phyloP scores from a whole-genome alignment of 2,329 filamentous ascomycete species.

The Cladosporium cucumerinum region DNA sequence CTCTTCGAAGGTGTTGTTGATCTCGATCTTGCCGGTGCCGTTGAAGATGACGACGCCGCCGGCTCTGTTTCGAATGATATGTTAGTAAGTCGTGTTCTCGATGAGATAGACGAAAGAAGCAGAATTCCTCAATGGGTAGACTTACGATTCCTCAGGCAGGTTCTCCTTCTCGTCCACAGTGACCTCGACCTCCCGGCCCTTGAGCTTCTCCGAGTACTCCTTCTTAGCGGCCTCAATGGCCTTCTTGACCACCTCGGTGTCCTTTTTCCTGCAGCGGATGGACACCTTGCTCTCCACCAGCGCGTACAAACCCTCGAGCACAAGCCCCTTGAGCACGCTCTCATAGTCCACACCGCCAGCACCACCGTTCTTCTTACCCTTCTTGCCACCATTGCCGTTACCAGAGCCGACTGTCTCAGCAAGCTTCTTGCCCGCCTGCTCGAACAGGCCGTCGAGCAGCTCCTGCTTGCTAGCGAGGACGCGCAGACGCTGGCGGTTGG shows the following conservation, averaged over 20 bases:
- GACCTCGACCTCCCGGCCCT: slow-evolving; percentile 65
- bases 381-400: slow-evolving; percentile 39
- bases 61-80: slow-evolving; percentile 53
- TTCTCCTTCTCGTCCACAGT: slow-evolving; percentile 75
- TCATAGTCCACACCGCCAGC: slow-evolving; percentile 64
- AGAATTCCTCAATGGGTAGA: slow-evolving; percentile 25
- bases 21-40: slow-evolving; percentile 87
- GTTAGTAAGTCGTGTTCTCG: neutral
- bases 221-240: slow-evolving; percentile 71
- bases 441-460: slow-evolving; percentile 85
- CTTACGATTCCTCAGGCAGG: slow-evolving; percentile 79
- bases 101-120: neutral
- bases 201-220: slow-evolving; percentile 75
- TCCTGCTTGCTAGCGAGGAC: slow-evolving; percentile 85
- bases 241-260: slow-evolving; percentile 71
- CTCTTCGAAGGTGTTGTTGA: slow-evolving; percentile 97
- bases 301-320: slow-evolving; percentile 87
- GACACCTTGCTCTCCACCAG: slow-evolving; percentile 75
- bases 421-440: slow-evolving; percentile 72
- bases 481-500: slow-evolving; percentile 92
- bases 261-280: slow-evolving; percentile 74
- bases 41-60: slow-evolving; percentile 81
- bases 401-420: slow-evolving; percentile 2
- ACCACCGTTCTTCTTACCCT: slow-evolving; percentile 55
- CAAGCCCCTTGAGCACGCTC: slow-evolving; percentile 69